phyloP scores from a whole-genome alignment of 257 asterid species.

The Nemophila menziesii region DNA sequence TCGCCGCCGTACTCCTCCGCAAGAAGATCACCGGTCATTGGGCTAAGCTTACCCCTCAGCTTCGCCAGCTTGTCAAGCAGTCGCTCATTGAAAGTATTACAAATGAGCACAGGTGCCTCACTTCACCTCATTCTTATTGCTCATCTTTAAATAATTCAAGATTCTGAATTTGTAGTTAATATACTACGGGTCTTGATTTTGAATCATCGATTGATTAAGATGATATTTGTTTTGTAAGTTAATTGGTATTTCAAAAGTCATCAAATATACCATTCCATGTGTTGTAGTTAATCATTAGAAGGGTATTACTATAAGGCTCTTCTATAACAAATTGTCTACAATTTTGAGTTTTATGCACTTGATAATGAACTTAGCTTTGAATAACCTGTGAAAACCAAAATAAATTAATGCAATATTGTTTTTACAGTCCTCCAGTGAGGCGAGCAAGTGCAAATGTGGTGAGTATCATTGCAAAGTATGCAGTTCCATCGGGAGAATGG shows the following conservation, averaged over 20 bases:
- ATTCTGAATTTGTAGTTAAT: no score
- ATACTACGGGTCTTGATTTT: no score
- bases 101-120: slow-evolving; percentile 67
- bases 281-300: no score
- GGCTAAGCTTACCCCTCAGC: slow-evolving; percentile 73
- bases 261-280: no score
- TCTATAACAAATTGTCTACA: no score
- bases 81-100: slow-evolving; percentile 91
- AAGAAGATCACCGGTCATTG: slow-evolving; percentile 98
- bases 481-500: slow-evolving; percentile 98
- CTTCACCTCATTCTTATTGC: neutral
- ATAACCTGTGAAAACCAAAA: neutral
- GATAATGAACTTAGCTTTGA: neutral
- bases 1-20: slow-evolving; percentile 93
- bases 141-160: no score
- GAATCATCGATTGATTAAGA: no score
- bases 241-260: no score
- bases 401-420: slow-evolving; percentile 3
- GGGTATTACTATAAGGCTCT: no score
- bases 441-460: slow-evolving; percentile 97
- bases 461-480: slow-evolving; percentile 89
- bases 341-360: neutral
- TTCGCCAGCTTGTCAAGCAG: slow-evolving; percentile 73
- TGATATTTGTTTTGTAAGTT: no score
- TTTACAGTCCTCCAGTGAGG: slow-evolving; percentile 82